These are phyloP conservation scores for Piper longum DNA, from an alignment of 164 flowering plant genomes.

Conservation along the genomic window DNA sequence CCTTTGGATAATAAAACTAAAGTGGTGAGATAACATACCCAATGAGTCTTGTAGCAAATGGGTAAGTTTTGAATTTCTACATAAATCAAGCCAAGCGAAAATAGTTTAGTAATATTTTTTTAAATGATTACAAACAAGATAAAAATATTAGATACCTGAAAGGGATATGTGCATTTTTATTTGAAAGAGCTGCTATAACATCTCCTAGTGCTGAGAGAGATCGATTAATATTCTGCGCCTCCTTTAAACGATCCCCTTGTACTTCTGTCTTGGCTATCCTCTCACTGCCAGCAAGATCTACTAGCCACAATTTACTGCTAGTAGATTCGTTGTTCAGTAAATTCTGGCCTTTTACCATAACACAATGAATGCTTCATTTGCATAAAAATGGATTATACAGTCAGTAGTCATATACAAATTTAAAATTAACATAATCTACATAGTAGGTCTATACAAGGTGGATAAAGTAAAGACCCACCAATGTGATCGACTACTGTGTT, in stretches of 20 bases:
- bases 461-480: conserved; percentile 35
- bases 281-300: conserved; percentile 95
- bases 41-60: conserved; percentile 95
- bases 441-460: neutral
- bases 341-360: conserved; percentile 91
- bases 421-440: conserved; percentile 4
- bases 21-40: conserved; percentile 33
- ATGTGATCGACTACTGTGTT: conserved; percentile 95
- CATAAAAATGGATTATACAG: no score
- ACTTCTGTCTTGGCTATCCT: conserved; percentile 91
- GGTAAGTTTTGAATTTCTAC: conserved; percentile 92
- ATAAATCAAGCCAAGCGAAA: neutral
- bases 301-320: conserved; percentile 92
- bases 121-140: no score
- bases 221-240: conserved; percentile 84
- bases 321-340: conserved; percentile 80
- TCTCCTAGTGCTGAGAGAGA: conserved; percentile 98
- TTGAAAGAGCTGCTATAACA: conserved; percentile 90
- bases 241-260: conserved; percentile 88
- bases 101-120: neutral
- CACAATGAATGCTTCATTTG: conserved; percentile 72
- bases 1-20: conserved; percentile 2
- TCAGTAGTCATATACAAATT: neutral
- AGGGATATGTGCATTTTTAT: conserved; percentile 81
- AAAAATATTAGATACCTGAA: conserved; percentile 41